Evolutionary conservation across 306 rosid genomes (phyloP), one percentile per base, ranked within the genome.

Genomic region (Astragalus glycyphyllos): DNA sequence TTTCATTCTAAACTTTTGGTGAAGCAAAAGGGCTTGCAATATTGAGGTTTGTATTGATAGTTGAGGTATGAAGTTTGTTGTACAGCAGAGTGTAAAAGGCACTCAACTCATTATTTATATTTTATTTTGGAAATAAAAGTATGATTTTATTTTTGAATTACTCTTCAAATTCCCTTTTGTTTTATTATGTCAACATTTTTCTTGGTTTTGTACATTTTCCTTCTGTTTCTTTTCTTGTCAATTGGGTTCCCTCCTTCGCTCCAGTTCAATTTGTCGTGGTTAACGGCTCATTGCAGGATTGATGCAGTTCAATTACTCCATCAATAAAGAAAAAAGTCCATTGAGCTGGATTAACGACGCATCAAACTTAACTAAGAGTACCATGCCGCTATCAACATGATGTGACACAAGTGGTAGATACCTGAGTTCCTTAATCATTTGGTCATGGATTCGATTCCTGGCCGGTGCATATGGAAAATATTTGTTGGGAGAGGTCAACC

Each of bases 11-110:
- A 79, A 55, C 67, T 79, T 82, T 71, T 53, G 14, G 79, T 64
- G 70, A 81, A 79, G 81, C 58, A 74, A 78, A 73, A 85, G 86
- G 80, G 65, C 73, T 81, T 86, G 92, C 87, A 69, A 66, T 78
- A 69, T 77, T 69, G 81, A 85, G 80, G 84, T 83, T 83, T 84
- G 86, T 86, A 76, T 74, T 80, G 83, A 76, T 80, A 77, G 67
- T 61, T 74, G 81, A 85, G 86, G 80, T 40, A 81, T 84, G 68
- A 72, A 80, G 81, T 78, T 79, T 92, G 96, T 79, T 92, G 96
- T 93, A 93, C 92, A 93, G 97, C 81, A 69, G 86, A 77, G 80
- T 86, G 91, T 84, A 81, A 81, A 84, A 79, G 68, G 73, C 86
- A 73, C 79, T 75, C 79, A 53, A 76, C 77, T 67, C 57, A 35